phyloP scores from a whole-genome alignment of 345 rosid species.

The Bruguiera gymnorhiza region DNA sequence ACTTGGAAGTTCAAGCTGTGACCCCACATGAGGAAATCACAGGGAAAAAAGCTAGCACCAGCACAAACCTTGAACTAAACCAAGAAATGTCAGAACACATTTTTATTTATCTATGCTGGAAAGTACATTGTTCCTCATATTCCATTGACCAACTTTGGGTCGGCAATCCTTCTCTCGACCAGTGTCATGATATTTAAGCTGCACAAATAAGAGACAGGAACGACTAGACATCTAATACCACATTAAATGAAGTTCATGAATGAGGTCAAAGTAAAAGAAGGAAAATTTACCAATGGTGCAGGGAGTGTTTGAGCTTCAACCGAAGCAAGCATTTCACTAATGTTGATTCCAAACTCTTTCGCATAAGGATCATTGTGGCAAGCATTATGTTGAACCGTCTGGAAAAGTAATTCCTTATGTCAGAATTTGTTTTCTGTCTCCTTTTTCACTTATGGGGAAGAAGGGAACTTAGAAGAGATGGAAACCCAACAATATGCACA shows the following conservation, averaged over 20 bases:
- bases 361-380: conserved; percentile 75
- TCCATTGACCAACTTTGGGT: conserved; percentile 98
- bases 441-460: not conserved
- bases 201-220: conserved; percentile 20
- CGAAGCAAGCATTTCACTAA: conserved; percentile 76
- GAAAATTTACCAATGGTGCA: conserved; percentile 70
- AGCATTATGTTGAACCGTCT: conserved; percentile 83
- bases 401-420: conserved; percentile 5
- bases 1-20: too few species aligned
- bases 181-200: conserved; percentile 96
- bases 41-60: too few species aligned
- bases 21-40: too few species aligned
- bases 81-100: not conserved
- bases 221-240: not conserved
- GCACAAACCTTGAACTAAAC: too few species aligned
- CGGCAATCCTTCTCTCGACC: conserved; percentile 80
- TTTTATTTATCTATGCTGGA: not conserved
- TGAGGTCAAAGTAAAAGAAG: not conserved
- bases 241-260: not conserved
- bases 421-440: not conserved
- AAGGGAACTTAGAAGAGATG: not conserved
- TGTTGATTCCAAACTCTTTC: conserved; percentile 88
- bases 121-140: conserved; percentile 95
- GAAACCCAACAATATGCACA: too few species aligned
- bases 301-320: conserved; percentile 97